A percentile compares a stretch with the other conserved stretches of the same genome.
Evolutionary conservation across 345 rosid species (phyloP).

Genomic region (Hypericum androsaemum): DNA sequence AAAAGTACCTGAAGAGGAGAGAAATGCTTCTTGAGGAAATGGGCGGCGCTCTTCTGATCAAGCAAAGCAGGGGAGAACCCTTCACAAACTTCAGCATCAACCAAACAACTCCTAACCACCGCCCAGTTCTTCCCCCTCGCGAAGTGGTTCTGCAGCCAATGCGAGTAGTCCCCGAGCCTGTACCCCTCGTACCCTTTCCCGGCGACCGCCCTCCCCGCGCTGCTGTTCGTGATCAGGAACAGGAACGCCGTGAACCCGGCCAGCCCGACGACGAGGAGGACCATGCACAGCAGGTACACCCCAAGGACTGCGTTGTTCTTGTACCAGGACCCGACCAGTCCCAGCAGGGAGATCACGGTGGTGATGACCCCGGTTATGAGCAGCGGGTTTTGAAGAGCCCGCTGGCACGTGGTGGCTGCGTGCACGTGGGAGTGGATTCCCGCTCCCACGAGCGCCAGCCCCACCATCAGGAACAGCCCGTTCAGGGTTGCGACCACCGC

Average conservation of each 20-base stretch:
- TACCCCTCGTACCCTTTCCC: conserved; percentile 15
- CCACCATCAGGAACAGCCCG: conserved; percentile 9
- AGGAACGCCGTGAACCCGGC: conserved; percentile 15
- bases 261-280: conserved; percentile 17
- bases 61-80: too few relatives aligned
- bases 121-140: conserved; percentile 13
- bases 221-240: conserved; percentile 24
- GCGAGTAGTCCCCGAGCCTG: conserved; percentile 18
- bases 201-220: conserved; percentile 17
- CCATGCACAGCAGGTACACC: conserved; percentile 16
- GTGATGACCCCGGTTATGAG: conserved; percentile 15
- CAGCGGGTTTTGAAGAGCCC: conserved; percentile 18
- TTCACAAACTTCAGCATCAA: too few relatives aligned
- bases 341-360: conserved; percentile 18
- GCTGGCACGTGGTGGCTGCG: conserved; percentile 19
- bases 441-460: conserved; percentile 10
- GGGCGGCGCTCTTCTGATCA: too few relatives aligned
- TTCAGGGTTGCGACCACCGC: conserved; percentile 8
- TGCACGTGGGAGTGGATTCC: conserved; percentile 9
- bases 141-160: conserved; percentile 26
- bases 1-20: too few relatives aligned
- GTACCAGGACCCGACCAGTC: conserved; percentile 21
- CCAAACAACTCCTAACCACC: not conserved
- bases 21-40: too few relatives aligned
- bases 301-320: conserved; percentile 11